Conservation (phyloP, 1,284 basidiomycete species). For the Austropuccinia psidii region DNA sequence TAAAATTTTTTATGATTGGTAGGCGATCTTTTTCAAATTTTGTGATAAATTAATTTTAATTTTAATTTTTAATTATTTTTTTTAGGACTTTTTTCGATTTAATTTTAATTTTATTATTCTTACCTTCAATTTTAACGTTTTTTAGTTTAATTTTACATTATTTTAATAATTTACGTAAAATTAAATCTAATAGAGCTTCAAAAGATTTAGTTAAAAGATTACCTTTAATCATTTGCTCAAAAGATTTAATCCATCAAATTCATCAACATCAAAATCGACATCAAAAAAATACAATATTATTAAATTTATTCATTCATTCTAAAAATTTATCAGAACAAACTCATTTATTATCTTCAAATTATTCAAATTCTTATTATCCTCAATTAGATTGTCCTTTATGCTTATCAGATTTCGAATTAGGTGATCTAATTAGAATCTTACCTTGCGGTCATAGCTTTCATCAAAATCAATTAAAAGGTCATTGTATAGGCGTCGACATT, state of each 20-base stretch:
- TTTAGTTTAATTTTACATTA: slow-evolving; percentile 71
- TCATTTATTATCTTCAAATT: not conserved
- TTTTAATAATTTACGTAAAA: slow-evolving; percentile 63
- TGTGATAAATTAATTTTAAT: no score
- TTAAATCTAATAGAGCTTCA: slow-evolving; percentile 69
- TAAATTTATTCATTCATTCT: slow-evolving; percentile 39
- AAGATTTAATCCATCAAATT: slow-evolving; percentile 55
- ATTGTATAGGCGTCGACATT: slow-evolving; percentile 55
- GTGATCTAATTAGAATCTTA: slow-evolving; percentile 75
- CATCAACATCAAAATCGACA: slow-evolving; percentile 39
- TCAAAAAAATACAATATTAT: not conserved
- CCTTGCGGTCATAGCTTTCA: slow-evolving; percentile 86
- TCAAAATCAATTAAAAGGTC: slow-evolving; percentile 57
- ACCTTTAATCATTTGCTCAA: slow-evolving; percentile 70
- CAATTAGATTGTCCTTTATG: slow-evolving; percentile 76
- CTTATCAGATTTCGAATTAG: slow-evolving; percentile 69
- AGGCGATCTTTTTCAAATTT: no score
- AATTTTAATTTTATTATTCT: slow-evolving; percentile 66
- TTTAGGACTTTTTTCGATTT: slow-evolving; percentile 43
- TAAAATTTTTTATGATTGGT: no score
- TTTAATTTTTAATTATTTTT: no score
- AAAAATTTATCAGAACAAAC: slow-evolving; percentile 8
- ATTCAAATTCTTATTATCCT: slow-evolving; percentile 31
- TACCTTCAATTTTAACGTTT: slow-evolving; percentile 71
- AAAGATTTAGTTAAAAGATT: slow-evolving; percentile 64